Base-by-base conservation (phyloP, 1,284 basidiomycete genomes). In the Leucoagaricus sp. region DNA sequence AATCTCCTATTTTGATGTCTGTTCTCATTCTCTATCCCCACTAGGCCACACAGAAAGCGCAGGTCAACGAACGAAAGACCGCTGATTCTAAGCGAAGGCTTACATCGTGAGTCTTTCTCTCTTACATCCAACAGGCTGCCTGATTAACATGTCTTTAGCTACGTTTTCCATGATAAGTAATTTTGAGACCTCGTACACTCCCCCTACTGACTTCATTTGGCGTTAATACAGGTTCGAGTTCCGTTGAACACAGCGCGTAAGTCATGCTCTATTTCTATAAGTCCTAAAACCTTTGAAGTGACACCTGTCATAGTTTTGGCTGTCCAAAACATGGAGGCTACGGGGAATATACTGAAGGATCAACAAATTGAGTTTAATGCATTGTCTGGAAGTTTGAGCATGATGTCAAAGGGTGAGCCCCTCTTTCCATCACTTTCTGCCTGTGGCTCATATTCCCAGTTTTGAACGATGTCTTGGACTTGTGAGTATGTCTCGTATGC, bases 311-410 rank as follows among this genome's bases (percentile, higher is more conserved):
- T 53, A 87, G 86, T 94, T 12, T 77, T 96, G 31, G 93, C 93
- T 0, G 87, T 94, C 8, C 94, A 96, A 72, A 96, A 96, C 66
- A 87, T 96, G 79, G 87, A 89, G 59, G 91, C 90, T 0, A 84
- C 80, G 0, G 81, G 84, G 7, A 78, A 78, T 6, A 77, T 93
- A 41, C 77, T 79, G 4, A 82, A 81, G 61, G 80, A 83, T 17
- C 84, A 89, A 61, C 87, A 89, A 60, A 81, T 93, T 46, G 92
- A 94, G 69, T 91, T 91, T 67, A 84, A 81, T 61, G 91, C 91
- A 5, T 77, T 96, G 21, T 87, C 89, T 64, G 90, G 90, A 2
- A 91, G 88, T 67, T 72, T 96, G 55, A 87, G 84, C 58, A 93
- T 94, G 89, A 96, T 94, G 89, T 87, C 87, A n/a, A 91, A 91